Evolutionary conservation across 106 monocot genomes (phyloP).

Genomic region (Acanthochlamys bracteata): DNA sequence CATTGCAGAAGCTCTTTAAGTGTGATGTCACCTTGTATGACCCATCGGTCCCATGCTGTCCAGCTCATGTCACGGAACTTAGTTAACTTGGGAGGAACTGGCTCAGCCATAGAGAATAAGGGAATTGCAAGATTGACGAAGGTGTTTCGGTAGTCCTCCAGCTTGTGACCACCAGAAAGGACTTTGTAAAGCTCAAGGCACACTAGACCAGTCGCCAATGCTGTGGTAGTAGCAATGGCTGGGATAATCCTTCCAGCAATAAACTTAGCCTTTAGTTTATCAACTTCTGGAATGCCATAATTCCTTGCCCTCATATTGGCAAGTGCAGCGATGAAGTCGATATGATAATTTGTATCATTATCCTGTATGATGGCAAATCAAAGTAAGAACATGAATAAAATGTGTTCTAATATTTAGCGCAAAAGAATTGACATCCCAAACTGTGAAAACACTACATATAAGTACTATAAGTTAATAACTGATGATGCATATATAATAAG

Average conservation of each 20-base stretch:
- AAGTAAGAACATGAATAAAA: background rate
- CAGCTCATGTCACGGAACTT: conserved; percentile 35
- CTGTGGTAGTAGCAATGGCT: conserved; percentile 44
- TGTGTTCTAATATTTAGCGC: background rate
- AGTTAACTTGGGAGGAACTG: conserved; percentile 43
- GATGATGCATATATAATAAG: no score
- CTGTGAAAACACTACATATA: no score
- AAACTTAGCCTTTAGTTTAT: conserved; percentile 55
- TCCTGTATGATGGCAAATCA: conserved; percentile 17
- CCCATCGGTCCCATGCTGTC: conserved; percentile 58
- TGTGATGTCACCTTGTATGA: conserved; percentile 36
- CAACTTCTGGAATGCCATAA: conserved; percentile 56
- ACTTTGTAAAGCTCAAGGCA: conserved; percentile 61
- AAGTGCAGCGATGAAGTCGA: conserved; percentile 51
- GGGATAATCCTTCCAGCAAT: conserved; percentile 52
- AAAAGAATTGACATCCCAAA: background rate
- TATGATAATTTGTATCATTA: conserved; percentile 50
- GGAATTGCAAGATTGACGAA: conserved; percentile 55
- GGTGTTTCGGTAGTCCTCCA: conserved; percentile 50
- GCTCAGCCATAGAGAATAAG: conserved; percentile 42
- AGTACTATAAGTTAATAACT: no score
- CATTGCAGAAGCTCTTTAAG: conserved; percentile 51
- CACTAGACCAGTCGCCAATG: conserved; percentile 54
- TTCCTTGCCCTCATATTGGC: conserved; percentile 66
- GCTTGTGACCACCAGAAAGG: conserved; percentile 44